Evolutionary conservation across 1,284 basidiomycete species (phyloP).

Genomic region (Cutaneotrichosporon sp.): DNA sequence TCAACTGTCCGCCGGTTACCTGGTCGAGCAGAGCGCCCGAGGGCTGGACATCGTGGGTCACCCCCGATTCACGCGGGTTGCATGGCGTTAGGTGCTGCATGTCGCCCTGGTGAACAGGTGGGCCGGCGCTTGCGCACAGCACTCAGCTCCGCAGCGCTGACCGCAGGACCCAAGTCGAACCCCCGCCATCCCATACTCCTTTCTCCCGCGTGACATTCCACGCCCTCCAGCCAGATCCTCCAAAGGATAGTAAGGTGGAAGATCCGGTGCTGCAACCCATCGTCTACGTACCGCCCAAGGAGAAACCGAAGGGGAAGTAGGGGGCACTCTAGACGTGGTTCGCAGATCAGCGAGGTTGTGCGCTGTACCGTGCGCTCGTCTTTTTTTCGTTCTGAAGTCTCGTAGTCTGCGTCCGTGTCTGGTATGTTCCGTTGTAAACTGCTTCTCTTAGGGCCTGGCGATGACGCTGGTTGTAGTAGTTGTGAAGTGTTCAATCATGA

Average conservation of each 20-base stretch:
- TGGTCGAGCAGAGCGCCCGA: slow-evolving; percentile 13
- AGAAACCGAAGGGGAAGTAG: not conserved
- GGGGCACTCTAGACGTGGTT: not conserved
- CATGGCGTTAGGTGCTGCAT: not conserved
- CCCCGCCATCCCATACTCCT: not conserved
- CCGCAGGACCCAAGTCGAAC: not conserved
- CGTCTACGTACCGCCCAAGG: not conserved
- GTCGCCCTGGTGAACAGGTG: slow-evolving; percentile 7
- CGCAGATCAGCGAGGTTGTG: not conserved
- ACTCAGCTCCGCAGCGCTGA: slow-evolving; percentile 1
- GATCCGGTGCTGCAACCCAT: not conserved
- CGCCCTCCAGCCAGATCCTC: slow-evolving; percentile 5
- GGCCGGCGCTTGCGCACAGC: not conserved
- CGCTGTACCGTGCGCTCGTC: not conserved
- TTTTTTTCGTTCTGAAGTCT: not conserved
- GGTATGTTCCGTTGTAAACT: not conserved
- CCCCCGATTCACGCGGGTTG: not conserved
- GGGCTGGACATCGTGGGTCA: slow-evolving; percentile 19
- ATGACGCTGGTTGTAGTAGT: not conserved
- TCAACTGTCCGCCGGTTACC: not conserved
- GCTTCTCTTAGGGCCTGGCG: not conserved
- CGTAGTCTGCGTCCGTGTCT: not conserved
- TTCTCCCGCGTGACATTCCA: slow-evolving; percentile 7
- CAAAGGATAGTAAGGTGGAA: not conserved
- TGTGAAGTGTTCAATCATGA: not conserved